Evolutionary conservation across 306 rosid species (phyloP).

Genomic region (Comarum palustre): DNA sequence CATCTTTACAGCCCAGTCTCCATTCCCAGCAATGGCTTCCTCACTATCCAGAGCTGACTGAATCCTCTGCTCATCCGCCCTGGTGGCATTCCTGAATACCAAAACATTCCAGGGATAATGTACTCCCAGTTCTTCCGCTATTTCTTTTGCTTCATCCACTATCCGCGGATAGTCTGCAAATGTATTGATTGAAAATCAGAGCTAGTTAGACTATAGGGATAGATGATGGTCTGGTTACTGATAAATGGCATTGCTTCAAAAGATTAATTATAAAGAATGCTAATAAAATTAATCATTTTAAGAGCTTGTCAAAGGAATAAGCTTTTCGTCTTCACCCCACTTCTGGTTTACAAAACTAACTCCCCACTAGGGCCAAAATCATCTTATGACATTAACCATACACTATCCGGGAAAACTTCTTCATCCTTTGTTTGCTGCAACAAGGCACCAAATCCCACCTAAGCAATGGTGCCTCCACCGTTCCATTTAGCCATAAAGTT

Average conservation of each 20-base stretch:
- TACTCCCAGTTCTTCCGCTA: constrained; percentile 69
- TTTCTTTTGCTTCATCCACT: constrained; percentile 75
- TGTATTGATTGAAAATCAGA: constrained; percentile 21
- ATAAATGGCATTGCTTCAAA: constrained; percentile 9
- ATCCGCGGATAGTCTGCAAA: constrained; percentile 82
- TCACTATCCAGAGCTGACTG: constrained; percentile 84
- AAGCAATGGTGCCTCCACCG: not conserved
- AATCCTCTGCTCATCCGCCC: constrained; percentile 74
- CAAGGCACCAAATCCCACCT: constrained; percentile 10
- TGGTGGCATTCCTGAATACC: constrained; percentile 58
- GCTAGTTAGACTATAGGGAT: constrained; percentile 3
- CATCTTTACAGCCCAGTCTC: constrained; percentile 97
- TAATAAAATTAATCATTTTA: constrained; percentile 14
- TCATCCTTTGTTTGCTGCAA: not conserved
- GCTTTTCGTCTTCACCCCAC: not conserved
- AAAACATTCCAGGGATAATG: constrained; percentile 57
- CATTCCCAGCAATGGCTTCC: constrained; percentile 81
- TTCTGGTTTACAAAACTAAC: not conserved
- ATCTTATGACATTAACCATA: not conserved
- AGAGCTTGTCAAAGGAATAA: not conserved
- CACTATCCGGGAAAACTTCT: not conserved
- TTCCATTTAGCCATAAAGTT: not conserved
- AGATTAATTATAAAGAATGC: constrained; percentile 3
- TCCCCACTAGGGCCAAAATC: constrained; percentile 12
- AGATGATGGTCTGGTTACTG: constrained; percentile 19